Conservation (phyloP, 768 basidiomycete species). For the Termitomyces sp. region DNA sequence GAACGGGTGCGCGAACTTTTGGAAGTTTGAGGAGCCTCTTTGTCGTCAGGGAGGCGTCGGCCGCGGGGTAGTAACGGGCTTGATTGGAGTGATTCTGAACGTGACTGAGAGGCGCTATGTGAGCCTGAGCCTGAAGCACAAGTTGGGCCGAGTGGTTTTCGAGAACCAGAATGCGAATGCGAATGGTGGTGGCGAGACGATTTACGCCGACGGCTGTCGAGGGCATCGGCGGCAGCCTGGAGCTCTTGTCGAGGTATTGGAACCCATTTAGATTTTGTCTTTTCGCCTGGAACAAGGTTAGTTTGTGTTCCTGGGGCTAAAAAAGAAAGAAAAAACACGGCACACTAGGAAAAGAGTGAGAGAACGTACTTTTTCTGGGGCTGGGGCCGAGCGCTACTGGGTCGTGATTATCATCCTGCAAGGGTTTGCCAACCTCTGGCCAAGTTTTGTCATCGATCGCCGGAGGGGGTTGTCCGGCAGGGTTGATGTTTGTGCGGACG, state of each 20-base stretch:
- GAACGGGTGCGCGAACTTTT: not conserved
- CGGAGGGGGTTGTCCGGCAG: slow-evolving; percentile 15
- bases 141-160: slow-evolving; percentile 1
- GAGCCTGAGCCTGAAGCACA: slow-evolving; percentile 11
- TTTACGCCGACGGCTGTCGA: slow-evolving; percentile 4
- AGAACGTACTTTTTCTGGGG: slow-evolving; percentile 22
- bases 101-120: slow-evolving; percentile 33
- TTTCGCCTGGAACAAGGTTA: slow-evolving; percentile 33
- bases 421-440: slow-evolving; percentile 39
- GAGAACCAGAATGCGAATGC: slow-evolving; percentile 9
- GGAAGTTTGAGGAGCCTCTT: slow-evolving; percentile 9
- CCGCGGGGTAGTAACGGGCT: slow-evolving; percentile 40
- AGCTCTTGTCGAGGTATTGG: slow-evolving; percentile 52
- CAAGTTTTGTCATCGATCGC: slow-evolving; percentile 32
- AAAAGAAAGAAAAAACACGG: slow-evolving; percentile 1
- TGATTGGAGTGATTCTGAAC: slow-evolving; percentile 40
- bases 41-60: slow-evolving; percentile 35
- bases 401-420: slow-evolving; percentile 7
- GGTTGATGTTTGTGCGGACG: slow-evolving; percentile 26
- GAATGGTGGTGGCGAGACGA: slow-evolving; percentile 9
- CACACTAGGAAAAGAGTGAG: not conserved
- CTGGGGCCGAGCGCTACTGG: slow-evolving; percentile 8
- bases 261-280: slow-evolving; percentile 60
- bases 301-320: not conserved
- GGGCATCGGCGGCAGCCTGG: slow-evolving; percentile 45